Base-by-base conservation (phyloP, 768 basidiomycete species). In the Coprinellus aureogranulatus region DNA sequence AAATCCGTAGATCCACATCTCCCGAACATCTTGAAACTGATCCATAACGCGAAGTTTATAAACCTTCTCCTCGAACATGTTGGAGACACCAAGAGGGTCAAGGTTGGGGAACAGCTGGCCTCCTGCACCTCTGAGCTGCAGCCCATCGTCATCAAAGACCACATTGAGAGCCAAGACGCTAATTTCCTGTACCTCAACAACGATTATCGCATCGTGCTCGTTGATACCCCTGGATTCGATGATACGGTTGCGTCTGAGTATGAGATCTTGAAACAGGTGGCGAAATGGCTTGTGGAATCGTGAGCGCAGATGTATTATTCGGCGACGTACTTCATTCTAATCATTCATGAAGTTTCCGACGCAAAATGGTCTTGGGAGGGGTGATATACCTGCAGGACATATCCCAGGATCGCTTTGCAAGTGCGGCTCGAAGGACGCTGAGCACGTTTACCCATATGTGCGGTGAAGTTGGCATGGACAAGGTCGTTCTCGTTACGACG, bases 331-430 rank as follows among this genome's bases (percentile, higher is more conserved):
- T n/a, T n/a, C n/a, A n/a, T n/a, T n/a, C n/a, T n/a, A n/a, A n/a
- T n/a, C n/a, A n/a, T n/a, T n/a, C n/a, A n/a, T n/a, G n/a, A n/a
- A 44, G 2, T 57, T 56, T 25, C 12, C 31, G 55, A 39, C 41
- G 44, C 11, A 23, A 25, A 9, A 48, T 58, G 40, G 63, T 48
- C 11, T 47, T 68, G 4, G 47, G 58, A 16, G 73, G 72, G 9
- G 54, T 76, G 25, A 55, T 73, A 20, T 76, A 73, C 54, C 26
- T 70, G n/a, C 71, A 74, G 40, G 63, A 67, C 40, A 75, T 77
- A 46, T 65, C 71, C 25, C 72, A 72, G 53, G 63, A 64, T 25
- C 68, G 69, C 3, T 58, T 75, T 60, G 52, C 60, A 16, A 69
- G 72, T 25, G 65, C 68, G 16, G 53, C 55, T 18, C 37, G 39